Evolutionary conservation across 2,329 filamentous ascomycete genomes (phyloP), one percentile per base, ranked within the genome.

Genomic region (Penicillium sp.): DNA sequence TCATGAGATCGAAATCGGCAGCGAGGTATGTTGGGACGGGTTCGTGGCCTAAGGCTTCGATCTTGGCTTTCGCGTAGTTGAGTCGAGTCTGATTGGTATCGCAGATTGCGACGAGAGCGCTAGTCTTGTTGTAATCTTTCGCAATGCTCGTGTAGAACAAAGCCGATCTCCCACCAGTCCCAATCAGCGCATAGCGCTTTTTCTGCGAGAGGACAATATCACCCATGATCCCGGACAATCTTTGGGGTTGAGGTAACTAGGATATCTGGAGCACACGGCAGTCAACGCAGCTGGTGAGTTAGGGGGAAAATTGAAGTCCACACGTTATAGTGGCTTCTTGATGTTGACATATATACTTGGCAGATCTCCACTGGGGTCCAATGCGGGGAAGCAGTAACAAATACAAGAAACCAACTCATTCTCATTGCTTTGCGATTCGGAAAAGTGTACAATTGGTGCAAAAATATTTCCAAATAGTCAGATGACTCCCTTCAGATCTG

Each of bases 1-100:
- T 72, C 80, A 83, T 82, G 42, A 66, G 65, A 60, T 81, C 79
- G 55, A 83, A 83, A 57, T 78, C 71, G 12, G 64, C 52, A 0
- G 79, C 78, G 26, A 72, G 69, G 62, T 75, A 83, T 0, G 77
- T 79, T 2, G 79, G 78, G 0, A 83, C 71, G 2, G 66, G 57
- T 2, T 56, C 62, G 55, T 79, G 72, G 22, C 76, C 75, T 1
- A 81, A 64, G 9, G 49, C 47, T 6, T 56, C 49, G 4, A 57
- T 35, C 10, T 53, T 54, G 17, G 19, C 24, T 43, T 57, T 58
- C 6, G 55, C 55, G 21, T 56, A 53, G 38, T 58, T 38, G 39
- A 58, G 53, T 10, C 56, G 53, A 6, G 56, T 57, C 40, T 57
- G 56, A 15, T 57, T 58, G 3, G 53, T 57, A 33, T 58, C 56